These are phyloP conservation scores for Hypsizygus ulmarius DNA, from an alignment of 1,284 basidiomycete genomes.

Conservation along the genomic window DNA sequence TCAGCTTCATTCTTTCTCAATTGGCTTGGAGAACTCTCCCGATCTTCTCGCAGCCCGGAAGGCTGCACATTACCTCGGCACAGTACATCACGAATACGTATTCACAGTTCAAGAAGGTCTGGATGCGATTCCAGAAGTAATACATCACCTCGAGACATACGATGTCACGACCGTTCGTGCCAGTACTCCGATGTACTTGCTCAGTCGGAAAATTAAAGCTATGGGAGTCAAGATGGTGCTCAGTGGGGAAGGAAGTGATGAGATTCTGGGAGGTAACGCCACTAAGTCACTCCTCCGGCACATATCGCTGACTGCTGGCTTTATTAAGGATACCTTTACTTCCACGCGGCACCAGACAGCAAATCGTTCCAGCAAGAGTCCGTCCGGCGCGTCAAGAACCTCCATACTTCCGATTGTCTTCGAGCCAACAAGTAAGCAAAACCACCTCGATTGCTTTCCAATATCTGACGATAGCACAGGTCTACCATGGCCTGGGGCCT, in stretches of 20 bases:
- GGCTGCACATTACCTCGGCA: constrained; percentile 92
- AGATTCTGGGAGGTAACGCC: constrained; percentile 85
- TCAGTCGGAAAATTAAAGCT: constrained; percentile 98
- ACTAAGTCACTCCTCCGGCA: background rate
- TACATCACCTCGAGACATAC: constrained; percentile 98
- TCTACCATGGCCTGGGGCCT: constrained; percentile 99
- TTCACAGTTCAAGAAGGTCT: constrained; percentile 99
- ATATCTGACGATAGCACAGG: constrained; percentile 36
- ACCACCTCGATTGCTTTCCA: constrained; percentile 3
- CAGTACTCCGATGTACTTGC: constrained; percentile 96
- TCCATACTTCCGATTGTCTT: constrained; percentile 97
- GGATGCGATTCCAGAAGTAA: constrained; percentile 97
- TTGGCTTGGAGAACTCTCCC: constrained; percentile 94
- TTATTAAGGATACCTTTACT: constrained; percentile 89
- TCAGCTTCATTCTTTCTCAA: constrained; percentile 96
- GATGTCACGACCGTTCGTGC: constrained; percentile 99
- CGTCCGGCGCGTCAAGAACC: constrained; percentile 94
- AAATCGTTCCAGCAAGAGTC: constrained; percentile 95
- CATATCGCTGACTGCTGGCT: background rate
- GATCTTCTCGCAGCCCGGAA: constrained; percentile 94
- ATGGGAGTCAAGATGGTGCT: constrained; percentile 99
- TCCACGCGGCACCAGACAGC: constrained; percentile 95
- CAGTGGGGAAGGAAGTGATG: constrained; percentile 96
- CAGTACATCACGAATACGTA: constrained; percentile 96
- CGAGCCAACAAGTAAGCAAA: constrained; percentile 89